phyloP scores from a whole-genome alignment of 129 eudicot genomes.

The Tanacetum coccineum region DNA sequence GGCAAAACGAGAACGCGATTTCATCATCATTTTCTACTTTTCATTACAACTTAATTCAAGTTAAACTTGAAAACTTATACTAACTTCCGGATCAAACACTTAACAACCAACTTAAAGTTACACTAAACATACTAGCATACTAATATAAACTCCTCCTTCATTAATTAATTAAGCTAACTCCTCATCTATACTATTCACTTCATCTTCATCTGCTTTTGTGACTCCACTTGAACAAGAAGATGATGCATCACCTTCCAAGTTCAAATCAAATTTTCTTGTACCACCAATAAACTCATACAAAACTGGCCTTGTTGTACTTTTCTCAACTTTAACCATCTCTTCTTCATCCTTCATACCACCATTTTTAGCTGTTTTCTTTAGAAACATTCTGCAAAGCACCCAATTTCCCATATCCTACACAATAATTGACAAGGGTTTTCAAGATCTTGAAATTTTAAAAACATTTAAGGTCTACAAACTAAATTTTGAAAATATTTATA shows the following conservation, averaged over 20 bases:
- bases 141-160: conserved; percentile 1
- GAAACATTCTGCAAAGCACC: conserved; percentile 81
- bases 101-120: neutral
- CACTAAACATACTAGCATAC: neutral
- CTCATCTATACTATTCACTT: conserved; percentile 46
- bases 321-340: conserved; percentile 16
- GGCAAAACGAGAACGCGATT: neutral
- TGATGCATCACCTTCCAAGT: conserved; percentile 35
- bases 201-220: conserved; percentile 69
- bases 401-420: conserved; percentile 49
- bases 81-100: conserved; percentile 5
- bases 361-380: conserved; percentile 43
- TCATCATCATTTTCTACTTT: conserved; percentile 17
- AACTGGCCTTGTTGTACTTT: conserved; percentile 28
- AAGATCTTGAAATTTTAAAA: neutral
- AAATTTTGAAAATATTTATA: neutral
- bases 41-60: neutral
- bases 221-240: conserved; percentile 83
- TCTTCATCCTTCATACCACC: conserved; percentile 30
- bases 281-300: conserved; percentile 56
- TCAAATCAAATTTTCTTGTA: conserved; percentile 34
- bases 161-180: conserved; percentile 4
- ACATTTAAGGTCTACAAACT: neutral
- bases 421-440: conserved; percentile 4
- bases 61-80: neutral